Base-by-base conservation (phyloP, 108 stramenopile species). In the Aurantiochytrium sp. region DNA sequence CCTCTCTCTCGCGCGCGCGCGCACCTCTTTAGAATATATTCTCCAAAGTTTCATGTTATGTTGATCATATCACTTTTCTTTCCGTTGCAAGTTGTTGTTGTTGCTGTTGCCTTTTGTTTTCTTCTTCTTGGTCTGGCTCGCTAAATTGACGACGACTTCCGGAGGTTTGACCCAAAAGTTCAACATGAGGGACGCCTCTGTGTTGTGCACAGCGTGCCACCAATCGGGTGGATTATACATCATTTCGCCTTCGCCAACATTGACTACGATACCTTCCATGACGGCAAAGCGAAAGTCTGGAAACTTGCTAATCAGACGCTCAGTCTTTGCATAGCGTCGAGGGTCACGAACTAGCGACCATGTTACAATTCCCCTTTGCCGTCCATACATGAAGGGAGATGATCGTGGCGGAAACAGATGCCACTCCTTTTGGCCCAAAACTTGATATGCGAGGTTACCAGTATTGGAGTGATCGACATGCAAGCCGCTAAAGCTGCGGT, bases 121-220 rank as follows among this genome's bases (percentile, higher is more conserved):
- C 4, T 57, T 8, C 55, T 14, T 57, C 55, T 57, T 57, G 55
- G 8, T 57, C 14, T 8, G 55, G 55, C 55, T 8, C 1, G 55
- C 8, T 57, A 16, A 57, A 8, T 57, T 57, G 55, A 16, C 55
- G 55, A 57, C 14, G 1, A 14, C 14, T 57, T 57, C 55, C 16
- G 16, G 14, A 16, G 64, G 64, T 35, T 83, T 83, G 51, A 83
- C 51, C 76, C 76, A 83, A 83, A 83, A 83, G 51, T 83, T 83
- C 16, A 83, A 16, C 76, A 83, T 83, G 49, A 83, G 76, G 49
- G 49, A 53, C 19, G 49, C n/a, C 19, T 83, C 51, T 25, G 51
- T 83, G 23, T 83, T 83, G 49, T 83, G 51, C 45, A 83, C 76
- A 6, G 51, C 76, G 76, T 83, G 76, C 45, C 45, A 83, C 49